Conservation (phyloP, 2,329 filamentous ascomycete species). For the Fusarium kyushuense region DNA sequence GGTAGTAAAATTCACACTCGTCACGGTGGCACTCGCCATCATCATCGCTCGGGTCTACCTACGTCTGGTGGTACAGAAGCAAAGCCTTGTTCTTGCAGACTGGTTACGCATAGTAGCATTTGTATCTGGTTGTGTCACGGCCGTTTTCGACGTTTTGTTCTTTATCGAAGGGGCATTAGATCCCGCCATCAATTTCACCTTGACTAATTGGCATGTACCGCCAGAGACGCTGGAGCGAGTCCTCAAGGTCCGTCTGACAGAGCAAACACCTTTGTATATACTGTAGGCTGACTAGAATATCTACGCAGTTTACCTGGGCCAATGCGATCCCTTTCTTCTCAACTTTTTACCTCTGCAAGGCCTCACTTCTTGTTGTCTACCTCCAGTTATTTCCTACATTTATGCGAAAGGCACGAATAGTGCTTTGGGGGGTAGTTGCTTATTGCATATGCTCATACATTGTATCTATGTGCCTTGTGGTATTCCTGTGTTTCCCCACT, state of each 20-base stretch:
- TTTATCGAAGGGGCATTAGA: constrained; percentile 6
- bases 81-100: constrained; percentile 21
- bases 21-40: not conserved
- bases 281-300: not conserved
- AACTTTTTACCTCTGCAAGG: constrained; percentile 41
- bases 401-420: constrained; percentile 28
- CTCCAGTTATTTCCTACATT: constrained; percentile 38
- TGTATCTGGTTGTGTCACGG: constrained; percentile 6
- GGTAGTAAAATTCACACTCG: constrained; percentile 7
- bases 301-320: constrained; percentile 23
- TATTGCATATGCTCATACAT: constrained; percentile 21
- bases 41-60: constrained; percentile 34
- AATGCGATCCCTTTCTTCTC: constrained; percentile 28
- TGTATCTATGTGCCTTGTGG: constrained; percentile 8
- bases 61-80: constrained; percentile 30
- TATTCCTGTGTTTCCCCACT: constrained; percentile 35
- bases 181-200: constrained; percentile 24
- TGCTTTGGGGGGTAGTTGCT: constrained; percentile 8
- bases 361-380: constrained; percentile 34
- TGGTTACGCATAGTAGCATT: constrained; percentile 23
- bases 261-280: not conserved
- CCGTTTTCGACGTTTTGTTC: constrained; percentile 20
- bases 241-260: not conserved
- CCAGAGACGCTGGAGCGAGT: constrained; percentile 8
- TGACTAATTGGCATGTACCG: constrained; percentile 23